Conservation (phyloP, 2,329 filamentous ascomycete genomes). For the Arthrobotrys sinensis region DNA sequence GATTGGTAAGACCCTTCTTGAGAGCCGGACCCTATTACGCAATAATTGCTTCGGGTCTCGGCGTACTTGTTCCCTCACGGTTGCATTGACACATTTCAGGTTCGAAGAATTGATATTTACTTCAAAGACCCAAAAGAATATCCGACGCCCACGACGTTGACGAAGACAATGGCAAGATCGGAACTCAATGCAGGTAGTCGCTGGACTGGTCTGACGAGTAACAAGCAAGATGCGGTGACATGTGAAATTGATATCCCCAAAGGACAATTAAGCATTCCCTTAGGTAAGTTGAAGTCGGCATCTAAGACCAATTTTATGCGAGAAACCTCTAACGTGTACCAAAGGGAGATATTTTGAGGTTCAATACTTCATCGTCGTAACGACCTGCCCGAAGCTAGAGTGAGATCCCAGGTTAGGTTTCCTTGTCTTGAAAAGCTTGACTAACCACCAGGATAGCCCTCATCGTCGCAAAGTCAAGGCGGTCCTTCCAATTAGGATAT, state of each 20-base stretch:
- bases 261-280: slow-evolving; percentile 62
- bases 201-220: slow-evolving; percentile 62
- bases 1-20: slow-evolving; percentile 60
- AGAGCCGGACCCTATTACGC: slow-evolving; percentile 41
- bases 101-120: slow-evolving; percentile 44
- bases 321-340: slow-evolving; percentile 13
- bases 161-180: slow-evolving; percentile 63
- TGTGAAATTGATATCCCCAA: slow-evolving; percentile 64
- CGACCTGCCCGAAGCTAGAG: slow-evolving; percentile 63
- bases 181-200: slow-evolving; percentile 64
- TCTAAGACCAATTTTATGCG: neutral
- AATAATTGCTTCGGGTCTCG: slow-evolving; percentile 27
- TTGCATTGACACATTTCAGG: slow-evolving; percentile 30
- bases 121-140: slow-evolving; percentile 53
- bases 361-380: slow-evolving; percentile 64
- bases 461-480: slow-evolving; percentile 52
- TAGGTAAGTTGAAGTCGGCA: slow-evolving; percentile 49
- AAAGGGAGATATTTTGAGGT: slow-evolving; percentile 63
- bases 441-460: slow-evolving; percentile 45
- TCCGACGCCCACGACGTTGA: slow-evolving; percentile 4
- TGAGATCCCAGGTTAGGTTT: slow-evolving; percentile 52
- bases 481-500: slow-evolving; percentile 50
- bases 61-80: slow-evolving; percentile 22
- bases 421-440: slow-evolving; percentile 23
- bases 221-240: slow-evolving; percentile 63